Base-by-base conservation (phyloP, 768 basidiomycete genomes). In the Suillus hirtellus region DNA sequence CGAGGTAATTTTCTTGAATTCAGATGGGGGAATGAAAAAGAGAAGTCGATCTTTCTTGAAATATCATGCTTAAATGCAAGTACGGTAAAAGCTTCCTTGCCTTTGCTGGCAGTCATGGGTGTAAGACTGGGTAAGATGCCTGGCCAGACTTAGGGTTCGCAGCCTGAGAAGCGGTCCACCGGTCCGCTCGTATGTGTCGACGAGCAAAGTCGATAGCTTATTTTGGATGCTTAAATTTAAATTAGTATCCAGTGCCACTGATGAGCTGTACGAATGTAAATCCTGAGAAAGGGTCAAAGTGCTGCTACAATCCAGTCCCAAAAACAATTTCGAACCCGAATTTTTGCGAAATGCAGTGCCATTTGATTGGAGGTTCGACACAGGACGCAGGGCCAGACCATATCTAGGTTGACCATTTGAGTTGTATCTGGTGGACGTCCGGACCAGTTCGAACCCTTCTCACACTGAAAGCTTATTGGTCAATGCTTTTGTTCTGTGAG, bases 1-100 rank as follows among this genome's bases (percentile, higher is more conserved):
- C 64, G 65, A 64, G n/a, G n/a, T n/a, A n/a, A n/a, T n/a, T n/a
- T n/a, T 56, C 21, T 40, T 40, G 21, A 17, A 17, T 24, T 40
- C 17, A 21, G 17, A 38, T 9, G 38, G 38, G 37, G 15, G 34
- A 35, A 15, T 37, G 54, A 15, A 37, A 21, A 15, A 14, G 21
- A 21, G 2, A 4, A 10, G 10, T 19, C 55, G 24, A 21, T 10
- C 15, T 21, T 21, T 31, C 31, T 31, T 31, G 4, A 31, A 31
- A 31, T 2, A 31, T 3, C 1, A 31, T 9, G 17, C 17, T 58
- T 58, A 42, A 42, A 58, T 58, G 24, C 35, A 21, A 21, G 27
- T 19, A 19, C 17, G 40, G 27, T 17, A 58, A 4, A 4, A 31
- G 5, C 38, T 42, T 58, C 24, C 17, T 19, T 17, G 3, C 27